These are phyloP conservation scores for Fomes fomentarius DNA, from an alignment of 1,284 basidiomycete species.

Conservation along the genomic window DNA sequence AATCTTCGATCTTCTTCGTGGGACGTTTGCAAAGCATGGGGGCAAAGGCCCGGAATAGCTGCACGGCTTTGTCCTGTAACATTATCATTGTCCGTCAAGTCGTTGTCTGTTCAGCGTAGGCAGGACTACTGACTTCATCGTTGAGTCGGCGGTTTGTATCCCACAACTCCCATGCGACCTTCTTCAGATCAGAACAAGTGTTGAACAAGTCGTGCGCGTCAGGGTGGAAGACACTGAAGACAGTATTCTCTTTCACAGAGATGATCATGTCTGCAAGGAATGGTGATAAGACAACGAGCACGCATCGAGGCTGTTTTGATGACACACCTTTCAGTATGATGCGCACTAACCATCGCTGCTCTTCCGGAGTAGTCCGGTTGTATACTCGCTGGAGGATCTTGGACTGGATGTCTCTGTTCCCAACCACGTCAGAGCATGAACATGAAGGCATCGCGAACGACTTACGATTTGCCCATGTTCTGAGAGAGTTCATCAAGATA, in stretches of 20 bases:
- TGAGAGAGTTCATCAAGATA: constrained; percentile 77
- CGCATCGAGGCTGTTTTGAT: no score
- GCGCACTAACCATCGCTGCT: constrained; percentile 91
- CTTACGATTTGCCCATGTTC: constrained; percentile 69
- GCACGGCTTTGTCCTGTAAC: constrained; percentile 75
- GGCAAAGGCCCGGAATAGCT: constrained; percentile 82
- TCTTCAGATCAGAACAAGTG: constrained; percentile 92
- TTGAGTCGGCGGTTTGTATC: constrained; percentile 66
- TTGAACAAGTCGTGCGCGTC: constrained; percentile 92
- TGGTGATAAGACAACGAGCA: background rate
- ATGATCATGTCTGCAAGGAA: constrained; percentile 67
- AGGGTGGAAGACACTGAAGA: constrained; percentile 87
- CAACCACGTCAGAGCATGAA: constrained; percentile 4
- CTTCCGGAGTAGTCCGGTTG: constrained; percentile 76
- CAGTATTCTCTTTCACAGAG: constrained; percentile 85
- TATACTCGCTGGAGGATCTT: constrained; percentile 78
- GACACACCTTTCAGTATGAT: constrained; percentile 97
- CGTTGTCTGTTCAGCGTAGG: background rate
- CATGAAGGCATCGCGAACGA: background rate
- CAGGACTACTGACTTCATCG: constrained; percentile 47
- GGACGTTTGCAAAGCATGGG: constrained; percentile 94
- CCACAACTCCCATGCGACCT: constrained; percentile 83
- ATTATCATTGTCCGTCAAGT: background rate
- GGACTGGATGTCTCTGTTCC: constrained; percentile 76
- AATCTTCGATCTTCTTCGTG: constrained; percentile 75